Percentiles rank a stretch among this genome's conserved stretches.
Evolutionary conservation across 1,139 yeast species (phyloP).

Genomic region (Candida frijolesensis): DNA sequence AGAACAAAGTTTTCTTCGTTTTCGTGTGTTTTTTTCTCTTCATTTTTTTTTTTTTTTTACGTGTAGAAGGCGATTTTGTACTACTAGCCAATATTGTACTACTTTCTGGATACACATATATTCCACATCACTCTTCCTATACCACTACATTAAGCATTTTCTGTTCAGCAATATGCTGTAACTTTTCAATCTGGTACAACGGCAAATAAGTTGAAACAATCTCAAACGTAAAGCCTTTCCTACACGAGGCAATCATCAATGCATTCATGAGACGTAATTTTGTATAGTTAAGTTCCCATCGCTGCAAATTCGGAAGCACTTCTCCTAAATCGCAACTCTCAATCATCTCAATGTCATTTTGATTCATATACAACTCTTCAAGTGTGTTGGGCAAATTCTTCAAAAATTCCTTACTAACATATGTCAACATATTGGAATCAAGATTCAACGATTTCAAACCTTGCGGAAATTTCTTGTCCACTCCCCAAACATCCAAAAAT

Average conservation of each 20-base stretch:
- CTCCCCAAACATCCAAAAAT: conserved; percentile 26
- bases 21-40: too few relatives aligned
- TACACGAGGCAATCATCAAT: conserved; percentile 14
- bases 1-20: too few relatives aligned
- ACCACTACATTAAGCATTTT: conserved; percentile 7
- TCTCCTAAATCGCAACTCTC: conserved; percentile 15
- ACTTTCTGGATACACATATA: not conserved
- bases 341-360: conserved; percentile 15
- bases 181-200: conserved; percentile 8
- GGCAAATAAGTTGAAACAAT: conserved; percentile 13
- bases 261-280: conserved; percentile 18
- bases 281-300: conserved; percentile 20
- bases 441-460: conserved; percentile 25
- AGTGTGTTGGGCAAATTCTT: conserved; percentile 31
- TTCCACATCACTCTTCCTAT: not conserved
- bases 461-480: conserved; percentile 32
- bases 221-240: conserved; percentile 12
- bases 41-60: too few relatives aligned
- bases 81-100: too few relatives aligned
- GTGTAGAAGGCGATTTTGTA: too few relatives aligned
- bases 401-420: conserved; percentile 25
- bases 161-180: conserved; percentile 9
- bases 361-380: conserved; percentile 22
- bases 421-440: conserved; percentile 28
- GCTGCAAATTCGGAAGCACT: conserved; percentile 21